Conservation (phyloP, 2,329 filamentous ascomycete genomes). For the Penicillium sp. region DNA sequence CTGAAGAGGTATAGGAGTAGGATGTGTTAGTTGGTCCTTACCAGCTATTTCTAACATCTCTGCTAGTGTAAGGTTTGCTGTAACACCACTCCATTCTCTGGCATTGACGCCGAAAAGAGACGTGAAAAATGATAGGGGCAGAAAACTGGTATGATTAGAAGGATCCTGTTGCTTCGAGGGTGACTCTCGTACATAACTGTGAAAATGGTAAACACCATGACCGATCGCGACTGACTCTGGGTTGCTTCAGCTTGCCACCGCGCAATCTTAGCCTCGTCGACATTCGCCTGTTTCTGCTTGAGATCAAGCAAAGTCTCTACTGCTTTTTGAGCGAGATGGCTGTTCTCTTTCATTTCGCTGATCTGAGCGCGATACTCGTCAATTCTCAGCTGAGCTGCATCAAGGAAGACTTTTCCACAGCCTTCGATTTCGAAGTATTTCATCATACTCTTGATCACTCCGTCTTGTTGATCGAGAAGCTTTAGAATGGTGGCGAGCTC, state of each 20-base stretch:
- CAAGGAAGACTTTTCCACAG: conserved; percentile 49
- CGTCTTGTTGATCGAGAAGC: conserved; percentile 55
- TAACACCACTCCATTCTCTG: conserved; percentile 53
- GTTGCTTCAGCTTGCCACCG: conserved; percentile 59
- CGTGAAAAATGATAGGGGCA: conserved; percentile 61
- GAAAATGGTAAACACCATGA: conserved; percentile 57
- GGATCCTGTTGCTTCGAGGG: too few species aligned
- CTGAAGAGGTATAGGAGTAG: neutral
- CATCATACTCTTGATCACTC: conserved; percentile 43
- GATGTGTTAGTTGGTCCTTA: conserved; percentile 3
- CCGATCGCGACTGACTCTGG: conserved; percentile 56
- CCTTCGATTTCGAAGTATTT: conserved; percentile 32
- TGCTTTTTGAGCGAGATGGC: conserved; percentile 55
- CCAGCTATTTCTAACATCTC: conserved; percentile 29
- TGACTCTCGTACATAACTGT: conserved; percentile 50
- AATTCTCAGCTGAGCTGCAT: conserved; percentile 50
- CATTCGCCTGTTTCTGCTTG: conserved; percentile 62
- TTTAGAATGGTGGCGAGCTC: conserved; percentile 55
- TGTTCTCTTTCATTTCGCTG: conserved; percentile 55
- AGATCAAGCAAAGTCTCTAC: conserved; percentile 63
- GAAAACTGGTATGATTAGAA: conserved; percentile 38
- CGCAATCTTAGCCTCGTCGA: conserved; percentile 60
- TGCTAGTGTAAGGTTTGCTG: conserved; percentile 34
- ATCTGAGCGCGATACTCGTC: conserved; percentile 53
- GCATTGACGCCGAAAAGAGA: conserved; percentile 63